Conservation (phyloP, 352 stramenopile species). For the Globisporangium uncinulatum region DNA sequence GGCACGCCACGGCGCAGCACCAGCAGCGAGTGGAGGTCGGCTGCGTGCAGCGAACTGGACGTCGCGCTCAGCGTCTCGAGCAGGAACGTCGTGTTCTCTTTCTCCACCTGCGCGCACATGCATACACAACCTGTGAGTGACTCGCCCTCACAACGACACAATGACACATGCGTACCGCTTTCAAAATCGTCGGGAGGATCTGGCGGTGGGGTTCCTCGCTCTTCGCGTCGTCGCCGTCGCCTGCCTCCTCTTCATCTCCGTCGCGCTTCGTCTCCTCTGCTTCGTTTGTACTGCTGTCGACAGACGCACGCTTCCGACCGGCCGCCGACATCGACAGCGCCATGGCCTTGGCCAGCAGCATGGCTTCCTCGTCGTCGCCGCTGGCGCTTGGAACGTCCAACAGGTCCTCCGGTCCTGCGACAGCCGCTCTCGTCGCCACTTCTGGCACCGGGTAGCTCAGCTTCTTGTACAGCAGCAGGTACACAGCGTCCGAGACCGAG, state of each 20-base stretch:
- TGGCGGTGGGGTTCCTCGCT: conserved; percentile 1
- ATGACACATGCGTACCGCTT: conserved; percentile 33
- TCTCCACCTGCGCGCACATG: conserved; percentile 39
- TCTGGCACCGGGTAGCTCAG: conserved; percentile 46
- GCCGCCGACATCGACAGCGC: conserved; percentile 82
- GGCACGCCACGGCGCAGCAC: conserved; percentile 43
- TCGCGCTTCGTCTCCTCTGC: conserved; percentile 7
- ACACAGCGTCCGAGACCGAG: conserved; percentile 86
- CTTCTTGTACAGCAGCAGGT: conserved; percentile 87
- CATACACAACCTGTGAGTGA: background rate
- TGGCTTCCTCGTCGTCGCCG: conserved; percentile 70
- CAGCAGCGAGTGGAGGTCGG: conserved; percentile 63
- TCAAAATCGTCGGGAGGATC: conserved; percentile 44
- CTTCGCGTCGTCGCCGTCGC: too few relatives aligned
- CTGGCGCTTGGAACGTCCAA: conserved; percentile 1
- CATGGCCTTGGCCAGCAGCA: conserved; percentile 87
- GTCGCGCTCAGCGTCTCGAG: conserved; percentile 37
- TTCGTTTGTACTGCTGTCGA: conserved; percentile 26
- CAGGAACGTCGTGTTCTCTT: conserved; percentile 58
- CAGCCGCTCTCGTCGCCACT: conserved; percentile 6
- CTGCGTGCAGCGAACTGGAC: conserved; percentile 48
- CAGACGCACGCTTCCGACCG: conserved; percentile 29
- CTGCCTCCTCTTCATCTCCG: conserved; percentile 7
- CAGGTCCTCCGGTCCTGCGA: conserved; percentile 19
- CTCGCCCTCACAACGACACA: background rate